Base-by-base conservation (phyloP, 306 rosid genomes). In the Cajanus cajan region DNA sequence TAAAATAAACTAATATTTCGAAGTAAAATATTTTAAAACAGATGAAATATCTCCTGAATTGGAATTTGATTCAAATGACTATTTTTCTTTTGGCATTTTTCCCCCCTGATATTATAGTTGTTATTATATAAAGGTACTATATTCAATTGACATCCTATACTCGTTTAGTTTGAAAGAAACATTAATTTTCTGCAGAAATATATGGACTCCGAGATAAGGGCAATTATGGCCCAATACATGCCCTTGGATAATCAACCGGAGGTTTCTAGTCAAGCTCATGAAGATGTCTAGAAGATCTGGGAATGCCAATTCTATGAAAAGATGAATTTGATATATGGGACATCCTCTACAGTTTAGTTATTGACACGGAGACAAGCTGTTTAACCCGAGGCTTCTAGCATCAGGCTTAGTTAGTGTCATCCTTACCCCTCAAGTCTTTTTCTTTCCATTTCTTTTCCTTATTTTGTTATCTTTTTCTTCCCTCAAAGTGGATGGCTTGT, bases 161-260 rank as follows among this genome's bases (percentile, higher is more conserved):
- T 45, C 7, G 63, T 19, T 63, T 48, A 18, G 33, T 5, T 47
- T 19, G 6, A 0, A 62, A 34, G 50, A 71, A 28, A 12, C 34
- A 63, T 65, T 15, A 39, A 70, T 50, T 39, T 64, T 81, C 8
- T 75, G 92, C 97, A 94, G 98, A 87, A 90, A 74, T 90, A 90
- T 75, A 94, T 90, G 97, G 97, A 94, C 86, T 87, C 93, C 10
- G 97, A 94, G 90, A 94, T 92, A 57, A 85, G 97, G 77, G 98
- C 97, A 41, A 92, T 94, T 62, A 92, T 94, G 98, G 97, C 98
- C 4, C 98, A 94, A 86, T 94, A 94, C 90, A 94, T 94, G 98
- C 98, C 98, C 1, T 88, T 92, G 96, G 98, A 92, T 78, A 90
- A 85, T 79, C 91, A 92, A 87, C 93, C 91, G 63, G 92, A 86